phyloP scores from a whole-genome alignment of 345 rosid species.

The Eutrema yunnanense region DNA sequence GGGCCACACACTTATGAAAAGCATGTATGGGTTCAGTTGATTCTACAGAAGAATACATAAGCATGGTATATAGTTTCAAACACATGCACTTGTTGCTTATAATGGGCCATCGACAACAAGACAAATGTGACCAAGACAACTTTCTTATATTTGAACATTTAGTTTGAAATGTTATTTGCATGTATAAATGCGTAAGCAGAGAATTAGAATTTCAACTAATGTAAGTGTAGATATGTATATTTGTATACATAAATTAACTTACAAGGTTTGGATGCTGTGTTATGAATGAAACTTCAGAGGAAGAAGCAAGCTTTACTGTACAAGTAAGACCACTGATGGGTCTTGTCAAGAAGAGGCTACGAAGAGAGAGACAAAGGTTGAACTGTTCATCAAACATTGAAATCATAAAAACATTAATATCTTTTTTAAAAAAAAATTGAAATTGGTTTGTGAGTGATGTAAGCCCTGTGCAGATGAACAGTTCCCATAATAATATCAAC shows the following conservation, averaged over 20 bases:
- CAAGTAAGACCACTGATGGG: constrained; percentile 26
- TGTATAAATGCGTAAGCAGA: background rate
- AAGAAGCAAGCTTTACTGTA: constrained; percentile 19
- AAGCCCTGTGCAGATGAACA: constrained; percentile 32
- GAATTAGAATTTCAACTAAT: background rate
- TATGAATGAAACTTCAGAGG: constrained; percentile 12
- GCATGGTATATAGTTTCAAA: constrained; percentile 1
- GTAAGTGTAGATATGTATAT: background rate
- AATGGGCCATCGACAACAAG: constrained; percentile 13
- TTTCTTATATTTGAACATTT: constrained; percentile 10
- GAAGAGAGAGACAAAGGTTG: constrained; percentile 27
- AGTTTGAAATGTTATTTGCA: constrained; percentile 19
- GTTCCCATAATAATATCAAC: constrained; percentile 6
- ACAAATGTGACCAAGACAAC: constrained; percentile 16
- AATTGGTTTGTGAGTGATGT: constrained; percentile 20
- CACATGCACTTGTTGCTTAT: constrained; percentile 15
- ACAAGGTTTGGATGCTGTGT: constrained; percentile 5
- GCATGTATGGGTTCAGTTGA: background rate
- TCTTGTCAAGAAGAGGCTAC: constrained; percentile 31
- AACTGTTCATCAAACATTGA: constrained; percentile 35
- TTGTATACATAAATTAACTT: background rate
- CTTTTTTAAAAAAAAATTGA: background rate
- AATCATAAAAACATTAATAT: constrained; percentile 18
- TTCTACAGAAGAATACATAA: background rate
- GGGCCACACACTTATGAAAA: background rate